Evolutionary conservation across 805 yeast genomes (phyloP), one percentile per base, ranked within the genome.

Genomic region (Maudiozyma pseudohumilis): DNA sequence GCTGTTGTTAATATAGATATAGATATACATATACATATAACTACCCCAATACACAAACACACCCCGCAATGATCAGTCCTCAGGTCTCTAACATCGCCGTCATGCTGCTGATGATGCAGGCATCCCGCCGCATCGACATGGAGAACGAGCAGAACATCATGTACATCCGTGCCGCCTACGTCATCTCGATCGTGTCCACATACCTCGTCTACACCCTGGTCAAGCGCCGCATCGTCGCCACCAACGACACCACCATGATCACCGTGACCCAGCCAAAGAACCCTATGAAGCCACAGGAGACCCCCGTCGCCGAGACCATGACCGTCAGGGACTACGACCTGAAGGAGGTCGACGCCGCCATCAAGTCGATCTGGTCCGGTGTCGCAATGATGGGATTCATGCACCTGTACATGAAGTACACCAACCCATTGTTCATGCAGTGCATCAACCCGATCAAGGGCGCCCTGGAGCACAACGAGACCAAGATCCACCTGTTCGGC

Each of bases 81-180:
- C 94, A 94, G 48, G 68, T 88, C 50, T 65, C 87, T 50, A 88
- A 89, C 69, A 64, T 92, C 53, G 83, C 71, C 52, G 65, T 92
- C 73, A 88, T 88, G 96, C 79, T 89, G 60, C 81, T 77, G 71
- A 85, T 86, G 85, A 92, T 88, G 96, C 96, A 88, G 66, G 81
- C 86, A 47, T 77, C 96, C 48, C 85, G 87, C 64, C 77, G 75
- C 60, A 70, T 89, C 46, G 92, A 88, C 63, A 77, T 87, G 64
- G 96, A 88, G 61, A 75, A 89, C 65, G 89, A 94, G 35, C 62
- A 63, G 47, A 72, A 75, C 42, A 68, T 88, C 38, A 64, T 81
- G 60, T 82, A 77, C 60, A 87, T 85, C 40, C 77, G 98, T 63
- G 66, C 66, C 30, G 77, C 75, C 31, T 89, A 85, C 66, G 62